Percentiles rank a stretch among this genome's conserved stretches.
These are phyloP conservation scores for Dendrobium chrysotoxum DNA, from an alignment of 106 monocot genomes.

Conservation along the genomic window DNA sequence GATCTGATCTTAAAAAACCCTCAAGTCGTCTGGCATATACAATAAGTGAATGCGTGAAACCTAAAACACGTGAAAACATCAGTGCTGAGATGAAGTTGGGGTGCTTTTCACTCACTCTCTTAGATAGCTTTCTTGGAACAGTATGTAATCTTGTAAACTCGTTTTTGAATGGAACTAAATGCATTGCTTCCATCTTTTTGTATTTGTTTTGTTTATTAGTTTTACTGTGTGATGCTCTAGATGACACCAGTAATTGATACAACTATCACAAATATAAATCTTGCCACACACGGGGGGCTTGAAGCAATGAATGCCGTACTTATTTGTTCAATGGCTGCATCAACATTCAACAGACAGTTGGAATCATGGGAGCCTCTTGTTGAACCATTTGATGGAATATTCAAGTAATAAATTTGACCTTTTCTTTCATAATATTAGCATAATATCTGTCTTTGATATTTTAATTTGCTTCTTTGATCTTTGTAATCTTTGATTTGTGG, in stretches of 20 bases:
- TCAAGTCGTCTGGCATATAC: conserved; percentile 67
- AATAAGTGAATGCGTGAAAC: conserved; percentile 66
- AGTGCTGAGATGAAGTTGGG: conserved; percentile 86
- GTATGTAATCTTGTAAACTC: conserved; percentile 26
- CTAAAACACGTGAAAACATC: conserved; percentile 78
- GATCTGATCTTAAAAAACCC: conserved; percentile 81
- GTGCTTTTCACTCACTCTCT: conserved; percentile 58
- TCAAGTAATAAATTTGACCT: conserved; percentile 47
- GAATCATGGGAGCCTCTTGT: conserved; percentile 98
- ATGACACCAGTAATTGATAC: conserved; percentile 73
- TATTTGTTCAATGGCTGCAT: conserved; percentile 91
- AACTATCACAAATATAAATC: conserved; percentile 74
- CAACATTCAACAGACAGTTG: conserved; percentile 90
- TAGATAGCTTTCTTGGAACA: conserved; percentile 68
- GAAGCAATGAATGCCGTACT: conserved; percentile 84
- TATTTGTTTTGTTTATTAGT: background rate
- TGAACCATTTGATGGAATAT: conserved; percentile 98
- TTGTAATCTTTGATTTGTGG: background rate
- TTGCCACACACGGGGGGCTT: conserved; percentile 79
- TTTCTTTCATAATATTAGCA: background rate
- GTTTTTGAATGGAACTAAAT: background rate
- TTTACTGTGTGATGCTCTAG: conserved; percentile 20
- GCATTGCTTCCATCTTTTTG: background rate
- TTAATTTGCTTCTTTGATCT: conserved; percentile 1
- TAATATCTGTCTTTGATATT: background rate